These are phyloP conservation scores for Pugionium cornutum DNA, from an alignment of 345 rosid species.

Conservation along the genomic window DNA sequence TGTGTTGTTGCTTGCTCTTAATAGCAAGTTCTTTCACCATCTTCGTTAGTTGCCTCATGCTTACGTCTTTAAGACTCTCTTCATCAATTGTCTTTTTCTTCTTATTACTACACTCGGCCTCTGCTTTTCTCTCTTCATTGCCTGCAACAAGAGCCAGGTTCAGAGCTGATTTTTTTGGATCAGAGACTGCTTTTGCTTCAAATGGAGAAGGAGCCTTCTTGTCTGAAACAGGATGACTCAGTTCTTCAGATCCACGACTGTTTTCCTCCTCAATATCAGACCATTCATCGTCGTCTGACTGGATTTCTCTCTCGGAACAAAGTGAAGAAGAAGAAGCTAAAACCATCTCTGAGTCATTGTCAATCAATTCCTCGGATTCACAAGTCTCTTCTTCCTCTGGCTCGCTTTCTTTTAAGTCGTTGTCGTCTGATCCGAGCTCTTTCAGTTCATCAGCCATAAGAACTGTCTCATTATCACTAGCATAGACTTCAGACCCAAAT, in stretches of 20 bases:
- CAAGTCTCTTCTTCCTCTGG: slow-evolving; percentile 11
- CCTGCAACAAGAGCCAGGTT: slow-evolving; percentile 18
- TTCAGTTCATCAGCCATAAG: slow-evolving; percentile 7
- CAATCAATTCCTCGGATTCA: slow-evolving; percentile 22
- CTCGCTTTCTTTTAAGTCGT: slow-evolving; percentile 17
- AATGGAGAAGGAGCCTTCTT: slow-evolving; percentile 36
- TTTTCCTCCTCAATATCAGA: slow-evolving; percentile 22
- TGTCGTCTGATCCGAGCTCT: slow-evolving; percentile 4
- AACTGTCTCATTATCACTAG: slow-evolving; percentile 17
- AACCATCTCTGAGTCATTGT: slow-evolving; percentile 17
- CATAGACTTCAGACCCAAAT: slow-evolving; percentile 20
- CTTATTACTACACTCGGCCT: slow-evolving; percentile 16
- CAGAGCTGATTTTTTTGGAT: slow-evolving; percentile 20
- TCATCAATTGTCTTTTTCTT: slow-evolving; percentile 30
- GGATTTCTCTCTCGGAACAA: not conserved
- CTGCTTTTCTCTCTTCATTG: slow-evolving; percentile 44
- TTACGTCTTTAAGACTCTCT: slow-evolving; percentile 36
- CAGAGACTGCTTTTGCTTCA: slow-evolving; percentile 38
- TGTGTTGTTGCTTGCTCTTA: slow-evolving; percentile 16
- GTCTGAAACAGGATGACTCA: slow-evolving; percentile 12
- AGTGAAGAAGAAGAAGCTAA: slow-evolving; percentile 18
- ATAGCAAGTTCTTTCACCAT: slow-evolving; percentile 40
- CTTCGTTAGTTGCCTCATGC: slow-evolving; percentile 55
- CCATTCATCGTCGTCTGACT: slow-evolving; percentile 36
- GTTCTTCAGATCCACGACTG: not conserved